Evolutionary conservation across 2,329 filamentous ascomycete genomes (phyloP), one percentile per base, ranked within the genome.

Genomic region (Aspergillus cejpii): DNA sequence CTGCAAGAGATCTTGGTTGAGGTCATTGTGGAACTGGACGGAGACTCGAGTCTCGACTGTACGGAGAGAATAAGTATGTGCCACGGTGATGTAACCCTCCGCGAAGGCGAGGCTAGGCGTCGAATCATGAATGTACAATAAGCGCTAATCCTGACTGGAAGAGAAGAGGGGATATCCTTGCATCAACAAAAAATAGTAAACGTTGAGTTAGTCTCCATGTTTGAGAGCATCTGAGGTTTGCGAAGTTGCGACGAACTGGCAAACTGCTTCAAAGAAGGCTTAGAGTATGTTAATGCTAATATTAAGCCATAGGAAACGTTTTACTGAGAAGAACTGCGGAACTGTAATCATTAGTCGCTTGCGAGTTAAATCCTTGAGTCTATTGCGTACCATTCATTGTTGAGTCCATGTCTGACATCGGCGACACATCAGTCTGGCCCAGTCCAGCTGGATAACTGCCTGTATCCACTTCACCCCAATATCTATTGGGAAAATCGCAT

Each of bases 371-470:
- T 11, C 17, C 1, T 6, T 7, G 12, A 26, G 12, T 1, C 8
- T n/a, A 3, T 6, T 1, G 40, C 51, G 5, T 51, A 60, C 58
- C 51, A 20, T 62, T 61, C 60, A 60, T 62, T 0, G 61, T 60
- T 2, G 58, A 60, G 19, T 61, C 59, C 1, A 62, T 46, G n/a
- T 59, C 61, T 0, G 53, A 52, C 6, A 59, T 45, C 1, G 58
- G 59, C 2, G 59, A 62, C 3, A 52, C 46, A 7, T 55, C 53
- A 6, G 12, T 29, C 12, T 14, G n/a, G 3, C 27, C 12, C 27
- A 14, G 10, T 12, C n/a, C n/a, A n/a, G n/a, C n/a, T n/a, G n/a
- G n/a, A n/a, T n/a, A n/a, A n/a, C n/a, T n/a, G n/a, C n/a, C n/a
- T n/a, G n/a, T n/a, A n/a, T n/a, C n/a, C n/a, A n/a, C n/a, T n/a